Conservation (phyloP, 345 rosid species). For the Bruguiera gymnorhiza region DNA sequence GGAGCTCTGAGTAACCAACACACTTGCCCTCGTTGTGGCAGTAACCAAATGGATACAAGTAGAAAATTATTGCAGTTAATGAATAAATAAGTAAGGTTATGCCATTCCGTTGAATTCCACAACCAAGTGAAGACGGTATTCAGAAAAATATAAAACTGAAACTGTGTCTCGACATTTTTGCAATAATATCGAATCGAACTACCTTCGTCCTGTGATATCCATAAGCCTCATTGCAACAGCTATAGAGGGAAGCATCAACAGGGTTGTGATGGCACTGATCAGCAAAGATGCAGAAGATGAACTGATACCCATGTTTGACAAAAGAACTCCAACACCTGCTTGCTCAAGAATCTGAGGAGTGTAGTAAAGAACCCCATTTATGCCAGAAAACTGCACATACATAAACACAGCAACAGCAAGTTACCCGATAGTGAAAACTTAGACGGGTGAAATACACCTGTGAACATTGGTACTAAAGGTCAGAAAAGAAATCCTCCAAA, state of each 20-base stretch:
- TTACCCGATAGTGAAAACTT: neutral
- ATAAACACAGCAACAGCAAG: slow-evolving; percentile 11
- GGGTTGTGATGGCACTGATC: slow-evolving; percentile 75
- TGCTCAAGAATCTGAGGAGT: slow-evolving; percentile 97
- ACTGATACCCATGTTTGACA: slow-evolving; percentile 70
- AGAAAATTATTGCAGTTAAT: too few relatives aligned
- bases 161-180: too few relatives aligned
- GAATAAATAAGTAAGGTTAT: too few relatives aligned
- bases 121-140: too few relatives aligned
- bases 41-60: too few relatives aligned
- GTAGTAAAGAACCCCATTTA: slow-evolving; percentile 95
- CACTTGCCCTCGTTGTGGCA: too few relatives aligned
- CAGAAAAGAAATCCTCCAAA: neutral
- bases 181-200: slow-evolving; percentile 6
- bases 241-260: slow-evolving; percentile 91
- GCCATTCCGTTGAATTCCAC: too few relatives aligned
- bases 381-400: slow-evolving; percentile 76
- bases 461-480: too few relatives aligned
- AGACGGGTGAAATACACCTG: too few relatives aligned
- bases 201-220: slow-evolving; percentile 96
- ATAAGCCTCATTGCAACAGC: slow-evolving; percentile 96
- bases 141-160: too few relatives aligned
- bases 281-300: slow-evolving; percentile 76
- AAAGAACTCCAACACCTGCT: slow-evolving; percentile 89
- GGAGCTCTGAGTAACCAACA: too few relatives aligned